Evolutionary conservation across 148 eudicot genomes (phyloP), one percentile per base, ranked within the genome.

Genomic region (Pouteria glomerata): DNA sequence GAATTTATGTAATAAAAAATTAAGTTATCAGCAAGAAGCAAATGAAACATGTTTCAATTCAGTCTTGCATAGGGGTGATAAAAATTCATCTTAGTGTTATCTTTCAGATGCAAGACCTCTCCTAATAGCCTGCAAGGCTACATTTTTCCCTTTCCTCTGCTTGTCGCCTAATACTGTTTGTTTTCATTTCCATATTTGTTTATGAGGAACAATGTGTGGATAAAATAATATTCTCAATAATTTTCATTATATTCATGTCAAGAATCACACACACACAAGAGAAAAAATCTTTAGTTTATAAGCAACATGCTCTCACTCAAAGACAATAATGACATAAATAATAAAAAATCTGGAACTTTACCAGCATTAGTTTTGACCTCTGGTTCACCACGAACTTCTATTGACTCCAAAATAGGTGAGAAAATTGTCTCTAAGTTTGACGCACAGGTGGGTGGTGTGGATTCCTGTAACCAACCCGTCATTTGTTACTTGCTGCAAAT

Each of bases 361-460:
- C 97, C 98, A 81, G 76, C 78, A 70, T 82, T 62, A 27, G 53
- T 62, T 58, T 57, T 57, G 75, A 72, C 16, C 60, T 69, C 47
- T 67, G 64, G 55, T 48, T 58, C 84, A 68, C 59, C 66, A 26
- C 53, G 76, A 75, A 45, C 70, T 62, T 79, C 86, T 68, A 67
- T 71, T 33, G 87, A 79, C 73, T 82, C 80, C 67, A 62, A 64
- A n/a, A 73, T 47, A 16, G 91, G 97, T 21, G 93, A 89, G 82
- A 91, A 89, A 60, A 94, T 85, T 50, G 91, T 85, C 79, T 85
- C 97, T 37, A 72, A 59, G 75, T 79, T 86, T 72, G 89, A 66
- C 2, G 81, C 51, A 80, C 84, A 83, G 44, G 86, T 83, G 71
- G 74, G 77, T 68, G 69, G 30, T 30, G 78, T 73, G 51, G 79